phyloP scores from a whole-genome alignment of 495 filamentous ascomycete species.

The Penicillium argentinense region DNA sequence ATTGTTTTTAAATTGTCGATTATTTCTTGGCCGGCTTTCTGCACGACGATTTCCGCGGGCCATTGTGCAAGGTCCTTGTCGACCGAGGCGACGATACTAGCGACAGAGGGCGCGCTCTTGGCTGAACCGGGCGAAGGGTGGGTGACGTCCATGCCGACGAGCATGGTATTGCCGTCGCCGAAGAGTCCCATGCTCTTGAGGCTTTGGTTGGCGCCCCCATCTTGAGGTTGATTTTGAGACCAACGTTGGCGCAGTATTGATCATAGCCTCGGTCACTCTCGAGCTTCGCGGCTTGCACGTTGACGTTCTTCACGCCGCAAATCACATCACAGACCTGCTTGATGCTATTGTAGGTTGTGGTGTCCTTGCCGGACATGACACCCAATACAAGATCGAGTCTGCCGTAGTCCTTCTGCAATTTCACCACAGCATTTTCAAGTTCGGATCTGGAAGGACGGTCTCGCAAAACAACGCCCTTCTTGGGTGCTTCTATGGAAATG shows the following conservation, averaged over 20 bases:
- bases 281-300: constrained; percentile 56
- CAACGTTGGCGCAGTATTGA: constrained; percentile 73
- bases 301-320: constrained; percentile 65
- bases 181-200: constrained; percentile 60
- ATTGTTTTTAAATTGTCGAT: constrained; percentile 47
- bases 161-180: constrained; percentile 67
- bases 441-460: neutral
- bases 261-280: constrained; percentile 20
- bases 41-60: constrained; percentile 31
- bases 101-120: constrained; percentile 64
- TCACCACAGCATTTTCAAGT: constrained; percentile 28
- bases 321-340: constrained; percentile 67
- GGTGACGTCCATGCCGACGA: constrained; percentile 85
- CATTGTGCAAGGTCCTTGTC: constrained; percentile 27
- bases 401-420: constrained; percentile 27
- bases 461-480: constrained; percentile 14
- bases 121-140: constrained; percentile 75
- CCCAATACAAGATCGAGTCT: constrained; percentile 59
- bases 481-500: constrained; percentile 16
- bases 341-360: constrained; percentile 61
- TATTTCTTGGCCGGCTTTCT: constrained; percentile 28
- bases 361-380: constrained; percentile 53
- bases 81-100: constrained; percentile 32
- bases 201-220: constrained; percentile 76
- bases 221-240: constrained; percentile 84